Percentiles rank a stretch among this genome's conserved stretches.
Evolutionary conservation across 192 early-diverging fungal species (phyloP).

Genomic region (Entomortierella parvispora): DNA sequence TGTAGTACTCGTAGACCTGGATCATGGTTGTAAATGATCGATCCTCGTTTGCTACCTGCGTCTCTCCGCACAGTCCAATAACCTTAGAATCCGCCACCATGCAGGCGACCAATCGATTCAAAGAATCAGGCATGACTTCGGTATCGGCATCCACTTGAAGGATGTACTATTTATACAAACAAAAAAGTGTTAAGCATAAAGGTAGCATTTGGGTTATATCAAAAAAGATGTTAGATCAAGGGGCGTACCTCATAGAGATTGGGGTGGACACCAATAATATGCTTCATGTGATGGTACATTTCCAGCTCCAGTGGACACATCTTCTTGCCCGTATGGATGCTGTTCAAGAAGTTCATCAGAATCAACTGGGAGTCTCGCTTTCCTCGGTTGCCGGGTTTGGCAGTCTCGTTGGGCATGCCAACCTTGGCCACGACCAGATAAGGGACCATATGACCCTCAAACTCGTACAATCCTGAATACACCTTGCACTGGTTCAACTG

Average conservation of each 20-base stretch:
- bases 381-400: conserved; percentile 85
- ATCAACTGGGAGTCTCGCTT: conserved; percentile 91
- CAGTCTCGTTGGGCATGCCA: conserved; percentile 73
- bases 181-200: conserved; percentile 2
- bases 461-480: conserved; percentile 83
- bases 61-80: conserved; percentile 95
- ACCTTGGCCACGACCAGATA: conserved; percentile 86
- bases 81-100: conserved; percentile 91
- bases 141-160: conserved; percentile 99
- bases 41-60: conserved; percentile 88
- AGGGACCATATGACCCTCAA: conserved; percentile 79
- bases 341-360: conserved; percentile 84
- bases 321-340: conserved; percentile 81
- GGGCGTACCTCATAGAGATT: conserved; percentile 72
- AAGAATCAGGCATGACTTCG: conserved; percentile 84
- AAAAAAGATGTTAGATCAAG: background rate
- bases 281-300: conserved; percentile 86
- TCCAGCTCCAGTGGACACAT: conserved; percentile 85
- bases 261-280: conserved; percentile 86
- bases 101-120: conserved; percentile 88
- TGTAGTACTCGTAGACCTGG: conserved; percentile 97
- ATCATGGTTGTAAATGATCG: conserved; percentile 93
- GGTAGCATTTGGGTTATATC: background rate
- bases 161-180: conserved; percentile 73
- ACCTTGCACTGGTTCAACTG: conserved; percentile 87